Conservation (phyloP, 768 basidiomycete genomes). For the Pulveroboletus sp. region DNA sequence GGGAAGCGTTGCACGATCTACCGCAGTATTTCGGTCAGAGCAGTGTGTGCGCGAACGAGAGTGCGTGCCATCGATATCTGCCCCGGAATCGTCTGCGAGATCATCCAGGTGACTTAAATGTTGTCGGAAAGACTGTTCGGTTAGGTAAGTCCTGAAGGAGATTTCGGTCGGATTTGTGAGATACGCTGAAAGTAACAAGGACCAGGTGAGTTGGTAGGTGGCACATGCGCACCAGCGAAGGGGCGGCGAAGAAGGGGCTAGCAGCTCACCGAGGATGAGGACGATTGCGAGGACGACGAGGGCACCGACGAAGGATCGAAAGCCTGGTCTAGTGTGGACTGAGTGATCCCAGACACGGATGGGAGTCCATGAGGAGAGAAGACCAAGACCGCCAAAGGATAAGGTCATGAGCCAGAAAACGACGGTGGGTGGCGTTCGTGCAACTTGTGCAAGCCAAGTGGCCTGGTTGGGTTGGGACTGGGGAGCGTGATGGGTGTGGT, state of each 20-base stretch:
- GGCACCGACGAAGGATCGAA: constrained; percentile 67
- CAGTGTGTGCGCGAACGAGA: constrained; percentile 24
- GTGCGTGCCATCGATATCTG: constrained; percentile 32
- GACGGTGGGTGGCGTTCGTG: constrained; percentile 41
- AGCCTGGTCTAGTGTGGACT: constrained; percentile 55
- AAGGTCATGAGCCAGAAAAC: constrained; percentile 60
- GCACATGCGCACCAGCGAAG: not conserved
- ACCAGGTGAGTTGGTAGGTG: not conserved
- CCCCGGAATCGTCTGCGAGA: constrained; percentile 45
- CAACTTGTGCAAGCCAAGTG: constrained; percentile 27
- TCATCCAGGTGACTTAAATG: constrained; percentile 86
- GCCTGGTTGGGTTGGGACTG: constrained; percentile 32
- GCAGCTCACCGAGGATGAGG: constrained; percentile 64
- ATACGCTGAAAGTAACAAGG: constrained; percentile 57
- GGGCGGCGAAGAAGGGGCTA: not conserved
- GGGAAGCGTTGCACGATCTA: constrained; percentile 30
- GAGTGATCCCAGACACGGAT: constrained; percentile 48
- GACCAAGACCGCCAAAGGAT: constrained; percentile 57
- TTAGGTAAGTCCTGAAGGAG: constrained; percentile 91
- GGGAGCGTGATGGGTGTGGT: constrained; percentile 23
- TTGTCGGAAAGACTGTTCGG: constrained; percentile 95
- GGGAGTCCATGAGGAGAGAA: constrained; percentile 56
- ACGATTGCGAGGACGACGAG: constrained; percentile 65
- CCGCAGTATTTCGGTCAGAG: constrained; percentile 15
- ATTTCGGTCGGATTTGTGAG: constrained; percentile 92